These are phyloP conservation scores for Diophrys sp. DNA, from an alignment of 73 alveolate species.

Conservation along the genomic window DNA sequence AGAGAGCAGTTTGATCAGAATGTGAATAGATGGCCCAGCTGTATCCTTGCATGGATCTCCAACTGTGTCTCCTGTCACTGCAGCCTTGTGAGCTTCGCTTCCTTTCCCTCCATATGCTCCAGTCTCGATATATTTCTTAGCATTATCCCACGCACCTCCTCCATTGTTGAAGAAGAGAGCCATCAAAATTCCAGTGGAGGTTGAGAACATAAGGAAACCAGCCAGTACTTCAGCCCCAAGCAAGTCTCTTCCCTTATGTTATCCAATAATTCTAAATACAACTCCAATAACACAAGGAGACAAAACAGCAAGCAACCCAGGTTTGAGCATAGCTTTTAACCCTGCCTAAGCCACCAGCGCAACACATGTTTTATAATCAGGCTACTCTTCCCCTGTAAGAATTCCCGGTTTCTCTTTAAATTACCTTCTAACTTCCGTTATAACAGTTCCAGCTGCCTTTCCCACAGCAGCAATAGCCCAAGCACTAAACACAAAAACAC, in stretches of 20 bases:
- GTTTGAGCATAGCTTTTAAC: constrained; percentile 79
- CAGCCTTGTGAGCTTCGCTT: constrained; percentile 78
- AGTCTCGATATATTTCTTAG: constrained; percentile 84
- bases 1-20: constrained; percentile 84
- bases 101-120: constrained; percentile 50
- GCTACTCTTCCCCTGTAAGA: constrained; percentile 50
- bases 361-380: constrained; percentile 68
- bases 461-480: constrained; percentile 77
- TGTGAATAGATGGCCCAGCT: constrained; percentile 86
- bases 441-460: constrained; percentile 71
- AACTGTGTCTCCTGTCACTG: constrained; percentile 91
- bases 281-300: constrained; percentile 84
- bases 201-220: constrained; percentile 85
- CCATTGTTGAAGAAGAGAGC: constrained; percentile 85
- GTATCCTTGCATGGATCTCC: constrained; percentile 96
- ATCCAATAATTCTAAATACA: too few species aligned
- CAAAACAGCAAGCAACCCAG: constrained; percentile 80
- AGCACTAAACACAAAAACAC: constrained; percentile 83
- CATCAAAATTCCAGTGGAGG: constrained; percentile 85
- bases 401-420: constrained; percentile 33
- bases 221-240: constrained; percentile 81
- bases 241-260: too few species aligned
- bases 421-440: constrained; percentile 56
- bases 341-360: constrained; percentile 72
- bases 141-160: constrained; percentile 97